These are phyloP conservation scores for Gracilaria gracilis DNA, from an alignment of 23 red algal species.

Conservation along the genomic window DNA sequence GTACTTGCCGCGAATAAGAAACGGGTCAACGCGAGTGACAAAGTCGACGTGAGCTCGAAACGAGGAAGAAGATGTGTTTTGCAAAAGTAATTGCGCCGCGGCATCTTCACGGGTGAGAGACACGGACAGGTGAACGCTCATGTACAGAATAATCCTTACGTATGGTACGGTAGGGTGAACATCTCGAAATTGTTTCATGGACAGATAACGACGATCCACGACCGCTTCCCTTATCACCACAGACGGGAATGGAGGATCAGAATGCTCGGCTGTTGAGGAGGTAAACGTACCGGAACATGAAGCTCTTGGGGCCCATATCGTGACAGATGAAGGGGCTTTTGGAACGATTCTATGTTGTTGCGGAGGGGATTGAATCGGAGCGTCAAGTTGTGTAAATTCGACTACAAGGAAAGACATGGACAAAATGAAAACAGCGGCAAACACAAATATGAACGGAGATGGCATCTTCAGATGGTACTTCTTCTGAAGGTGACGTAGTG, in stretches of 20 bases:
- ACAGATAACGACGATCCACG: constrained; percentile 30
- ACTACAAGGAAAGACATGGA: not conserved
- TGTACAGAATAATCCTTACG: constrained; percentile 54
- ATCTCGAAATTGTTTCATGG: not conserved
- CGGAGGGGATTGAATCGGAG: not conserved
- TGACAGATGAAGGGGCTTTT: not conserved
- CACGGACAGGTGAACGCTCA: constrained; percentile 35
- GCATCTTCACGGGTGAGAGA: constrained; percentile 31
- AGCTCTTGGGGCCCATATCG: constrained; percentile 3
- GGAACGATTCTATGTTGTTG: not conserved
- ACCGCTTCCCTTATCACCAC: constrained; percentile 57
- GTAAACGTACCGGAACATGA: constrained; percentile 4
- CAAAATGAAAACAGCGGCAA: not conserved
- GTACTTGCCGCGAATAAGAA: constrained; percentile 32
- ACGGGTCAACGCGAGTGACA: constrained; percentile 33
- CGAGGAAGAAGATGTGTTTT: not conserved
- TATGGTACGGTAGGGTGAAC: not conserved
- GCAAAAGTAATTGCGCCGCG: constrained; percentile 2
- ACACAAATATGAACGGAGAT: not conserved
- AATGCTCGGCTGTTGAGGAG: constrained; percentile 5
- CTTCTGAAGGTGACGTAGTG: not conserved
- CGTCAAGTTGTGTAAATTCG: not conserved
- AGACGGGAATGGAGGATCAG: constrained; percentile 46
- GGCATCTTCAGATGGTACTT: not conserved
- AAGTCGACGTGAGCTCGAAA: constrained; percentile 36